Evolutionary conservation across 2,329 filamentous ascomycete genomes (phyloP).

Genomic region (Alternaria postmessia): DNA sequence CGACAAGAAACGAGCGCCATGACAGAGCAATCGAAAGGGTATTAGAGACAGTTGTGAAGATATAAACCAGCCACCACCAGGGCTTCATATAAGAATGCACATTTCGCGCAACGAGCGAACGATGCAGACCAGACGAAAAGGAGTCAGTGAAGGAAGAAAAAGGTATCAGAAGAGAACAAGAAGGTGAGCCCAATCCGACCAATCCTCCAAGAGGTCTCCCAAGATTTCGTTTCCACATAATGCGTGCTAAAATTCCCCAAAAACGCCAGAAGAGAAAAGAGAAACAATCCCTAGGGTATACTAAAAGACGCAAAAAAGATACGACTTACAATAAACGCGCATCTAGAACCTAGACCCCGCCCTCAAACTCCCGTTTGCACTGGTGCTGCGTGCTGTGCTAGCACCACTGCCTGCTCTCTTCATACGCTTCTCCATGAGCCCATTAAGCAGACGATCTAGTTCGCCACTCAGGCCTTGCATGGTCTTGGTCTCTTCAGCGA

Average conservation of each 20-base stretch:
- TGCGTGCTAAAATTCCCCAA: not conserved
- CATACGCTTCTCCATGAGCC: slow-evolving; percentile 70
- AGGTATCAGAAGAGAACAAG: slow-evolving; percentile 1
- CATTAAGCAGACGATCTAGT: slow-evolving; percentile 85
- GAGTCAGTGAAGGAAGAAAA: not conserved
- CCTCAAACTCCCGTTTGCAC: slow-evolving; percentile 18
- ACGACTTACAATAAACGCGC: not conserved
- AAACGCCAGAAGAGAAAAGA: not conserved
- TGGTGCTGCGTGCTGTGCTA: slow-evolving; percentile 16
- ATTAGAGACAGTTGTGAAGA: slow-evolving; percentile 6
- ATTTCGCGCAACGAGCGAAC: not conserved
- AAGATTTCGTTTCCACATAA: slow-evolving; percentile 7
- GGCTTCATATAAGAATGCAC: not conserved
- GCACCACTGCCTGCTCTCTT: slow-evolving; percentile 26
- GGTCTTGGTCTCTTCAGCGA: slow-evolving; percentile 85
- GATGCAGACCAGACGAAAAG: not conserved
- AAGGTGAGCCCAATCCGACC: not conserved
- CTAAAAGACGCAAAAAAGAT: slow-evolving; percentile 6
- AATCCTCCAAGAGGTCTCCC: not conserved
- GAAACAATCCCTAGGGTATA: slow-evolving; percentile 14
- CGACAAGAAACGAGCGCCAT: not conserved
- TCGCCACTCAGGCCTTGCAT: slow-evolving; percentile 88
- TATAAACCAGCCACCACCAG: slow-evolving; percentile 3
- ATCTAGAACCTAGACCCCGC: slow-evolving; percentile 7
- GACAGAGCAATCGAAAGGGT: not conserved